Evolutionary conservation across 2,329 filamentous ascomycete genomes (phyloP).

Genomic region (Beauveria medogensis): DNA sequence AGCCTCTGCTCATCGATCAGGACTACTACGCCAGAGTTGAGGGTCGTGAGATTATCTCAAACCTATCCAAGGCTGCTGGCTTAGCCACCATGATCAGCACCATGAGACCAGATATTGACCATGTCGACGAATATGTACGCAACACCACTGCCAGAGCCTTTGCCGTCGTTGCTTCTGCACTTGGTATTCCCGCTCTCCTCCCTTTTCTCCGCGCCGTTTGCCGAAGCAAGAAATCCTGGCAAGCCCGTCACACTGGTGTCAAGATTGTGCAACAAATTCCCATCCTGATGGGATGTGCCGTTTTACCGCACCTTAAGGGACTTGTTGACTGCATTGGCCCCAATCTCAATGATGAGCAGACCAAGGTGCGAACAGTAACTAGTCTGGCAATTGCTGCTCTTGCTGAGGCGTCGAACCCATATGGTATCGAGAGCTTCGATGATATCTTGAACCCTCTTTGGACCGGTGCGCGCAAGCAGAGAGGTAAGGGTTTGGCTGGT

Average conservation of each 20-base stretch:
- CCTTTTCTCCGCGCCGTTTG: conserved; percentile 95
- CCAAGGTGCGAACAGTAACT: conserved; percentile 94
- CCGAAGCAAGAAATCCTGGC: conserved; percentile 98
- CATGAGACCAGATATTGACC: conserved; percentile 97
- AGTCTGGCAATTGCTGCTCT: conserved; percentile 90
- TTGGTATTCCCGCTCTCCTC: conserved; percentile 89
- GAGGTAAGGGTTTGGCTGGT: conserved; percentile 89
- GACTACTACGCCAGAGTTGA: conserved; percentile 99
- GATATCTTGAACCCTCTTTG: conserved; percentile 95
- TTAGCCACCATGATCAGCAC: conserved; percentile 98
- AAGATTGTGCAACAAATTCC: conserved; percentile 99
- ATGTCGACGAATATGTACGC: conserved; percentile 95
- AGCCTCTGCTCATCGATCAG: conserved; percentile 97
- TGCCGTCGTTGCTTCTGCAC: conserved; percentile 89
- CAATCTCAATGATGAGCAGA: conserved; percentile 94
- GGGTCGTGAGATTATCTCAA: conserved; percentile 97
- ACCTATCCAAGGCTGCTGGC: conserved; percentile 91
- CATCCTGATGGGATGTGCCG: conserved; percentile 96
- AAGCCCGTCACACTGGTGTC: conserved; percentile 93
- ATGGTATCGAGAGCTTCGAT: conserved; percentile 98
- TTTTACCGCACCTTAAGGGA: conserved; percentile 89
- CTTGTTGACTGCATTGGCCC: conserved; percentile 94
- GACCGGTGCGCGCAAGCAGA: conserved; percentile 92
- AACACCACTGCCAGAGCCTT: conserved; percentile 97
- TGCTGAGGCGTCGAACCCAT: conserved; percentile 93